Conservation (phyloP, 139 green algal genomes). For the Dunaliella primolecta region DNA sequence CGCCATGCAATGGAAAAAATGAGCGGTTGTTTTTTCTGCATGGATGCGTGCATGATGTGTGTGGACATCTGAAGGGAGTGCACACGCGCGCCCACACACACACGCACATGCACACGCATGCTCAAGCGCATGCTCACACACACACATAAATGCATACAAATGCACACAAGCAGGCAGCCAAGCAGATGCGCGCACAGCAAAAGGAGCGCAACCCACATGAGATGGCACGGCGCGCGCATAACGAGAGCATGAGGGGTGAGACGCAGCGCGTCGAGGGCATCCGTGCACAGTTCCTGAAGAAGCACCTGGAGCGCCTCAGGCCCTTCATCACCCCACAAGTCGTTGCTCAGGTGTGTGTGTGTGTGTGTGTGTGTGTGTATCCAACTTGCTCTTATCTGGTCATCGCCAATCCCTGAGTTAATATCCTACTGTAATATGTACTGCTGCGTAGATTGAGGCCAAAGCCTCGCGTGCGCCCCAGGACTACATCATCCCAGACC, state of each 20-base stretch:
- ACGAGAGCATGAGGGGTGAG: constrained; percentile 7
- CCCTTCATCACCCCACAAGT: constrained; percentile 52
- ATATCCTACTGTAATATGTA: no score
- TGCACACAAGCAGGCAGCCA: neutral
- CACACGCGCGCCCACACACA: neutral
- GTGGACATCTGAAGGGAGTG: neutral
- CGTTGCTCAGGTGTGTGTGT: neutral
- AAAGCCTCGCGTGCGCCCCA: constrained; percentile 1
- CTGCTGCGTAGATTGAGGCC: constrained; percentile 19
- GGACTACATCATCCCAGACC: constrained; percentile 20
- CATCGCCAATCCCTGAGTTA: no score
- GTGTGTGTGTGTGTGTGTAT: constrained; percentile 2
- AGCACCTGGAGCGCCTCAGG: constrained; percentile 46
- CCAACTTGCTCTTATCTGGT: no score
- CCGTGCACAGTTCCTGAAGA: constrained; percentile 39
- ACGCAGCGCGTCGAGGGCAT: constrained; percentile 5
- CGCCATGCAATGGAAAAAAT: no score
- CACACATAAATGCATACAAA: neutral
- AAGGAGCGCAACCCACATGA: neutral
- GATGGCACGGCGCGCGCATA: constrained; percentile 14
- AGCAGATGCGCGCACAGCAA: neutral
- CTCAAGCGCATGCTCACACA: neutral
- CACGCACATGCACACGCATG: neutral
- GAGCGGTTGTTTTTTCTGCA: no score
- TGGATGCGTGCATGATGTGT: neutral